Percentiles rank a stretch among this genome's conserved stretches.
These are phyloP conservation scores for Ascochyta rabiei DNA, from an alignment of 2,329 filamentous ascomycete species.

Conservation along the genomic window DNA sequence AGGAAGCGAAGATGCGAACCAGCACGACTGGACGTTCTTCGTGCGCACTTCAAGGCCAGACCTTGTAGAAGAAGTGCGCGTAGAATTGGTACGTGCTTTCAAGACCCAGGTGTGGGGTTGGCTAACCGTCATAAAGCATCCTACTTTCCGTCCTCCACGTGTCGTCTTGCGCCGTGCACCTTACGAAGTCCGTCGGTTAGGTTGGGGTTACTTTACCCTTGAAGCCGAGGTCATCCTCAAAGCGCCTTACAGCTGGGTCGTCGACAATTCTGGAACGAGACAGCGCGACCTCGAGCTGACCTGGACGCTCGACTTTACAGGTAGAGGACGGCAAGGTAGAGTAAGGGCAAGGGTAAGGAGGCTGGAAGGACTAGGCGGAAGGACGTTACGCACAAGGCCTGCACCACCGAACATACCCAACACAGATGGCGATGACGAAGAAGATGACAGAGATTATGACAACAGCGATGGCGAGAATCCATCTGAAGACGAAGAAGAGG, in stretches of 20 bases:
- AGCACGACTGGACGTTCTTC: conserved; percentile 56
- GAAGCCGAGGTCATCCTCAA: conserved; percentile 50
- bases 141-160: conserved; percentile 49
- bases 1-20: conserved; percentile 35
- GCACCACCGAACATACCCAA: background rate
- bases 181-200: conserved; percentile 49
- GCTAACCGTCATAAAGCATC: conserved; percentile 41
- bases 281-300: conserved; percentile 47
- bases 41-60: conserved; percentile 51
- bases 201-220: conserved; percentile 54
- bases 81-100: conserved; percentile 33
- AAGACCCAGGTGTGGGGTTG: background rate
- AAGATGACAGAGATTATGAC: conserved; percentile 29
- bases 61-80: conserved; percentile 53
- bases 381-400: conserved; percentile 21
- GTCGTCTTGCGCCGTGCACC: conserved; percentile 46
- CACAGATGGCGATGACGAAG: conserved; percentile 20
- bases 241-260: conserved; percentile 52
- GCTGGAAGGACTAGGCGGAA: conserved; percentile 27
- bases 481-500: conserved; percentile 22
- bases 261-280: conserved; percentile 43
- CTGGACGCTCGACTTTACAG: conserved; percentile 53
- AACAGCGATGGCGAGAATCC: conserved; percentile 6
- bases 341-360: conserved; percentile 50
- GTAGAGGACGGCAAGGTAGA: conserved; percentile 49